Evolutionary conservation across 768 basidiomycete genomes (phyloP).

Genomic region (Hericium erinaceus): DNA sequence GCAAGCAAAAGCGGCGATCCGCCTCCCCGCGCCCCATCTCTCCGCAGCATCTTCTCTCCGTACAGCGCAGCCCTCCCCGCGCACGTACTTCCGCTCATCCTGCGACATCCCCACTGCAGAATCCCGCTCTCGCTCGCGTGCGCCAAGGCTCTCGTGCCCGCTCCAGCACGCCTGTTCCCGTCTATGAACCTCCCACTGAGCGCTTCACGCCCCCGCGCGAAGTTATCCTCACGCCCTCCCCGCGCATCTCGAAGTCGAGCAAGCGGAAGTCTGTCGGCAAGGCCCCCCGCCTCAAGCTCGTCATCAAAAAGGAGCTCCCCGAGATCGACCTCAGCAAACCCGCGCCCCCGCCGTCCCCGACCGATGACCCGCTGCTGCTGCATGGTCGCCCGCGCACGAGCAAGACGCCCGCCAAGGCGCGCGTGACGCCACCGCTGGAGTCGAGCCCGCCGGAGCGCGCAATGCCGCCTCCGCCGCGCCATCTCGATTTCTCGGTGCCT

Average conservation of each 20-base stretch:
- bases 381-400: constrained; percentile 30
- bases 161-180: constrained; percentile 44
- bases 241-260: constrained; percentile 28
- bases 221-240: constrained; percentile 36
- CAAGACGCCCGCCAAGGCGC: constrained; percentile 22
- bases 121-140: constrained; percentile 17
- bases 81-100: constrained; percentile 28
- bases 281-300: constrained; percentile 16
- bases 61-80: constrained; percentile 15
- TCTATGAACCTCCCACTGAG: constrained; percentile 57
- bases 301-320: constrained; percentile 56
- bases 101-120: constrained; percentile 32
- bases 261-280: constrained; percentile 23
- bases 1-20: constrained; percentile 30
- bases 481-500: constrained; percentile 7
- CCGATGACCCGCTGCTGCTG: constrained; percentile 66
- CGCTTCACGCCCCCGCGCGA: constrained; percentile 67
- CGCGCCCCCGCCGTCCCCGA: constrained; percentile 63
- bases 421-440: constrained; percentile 28
- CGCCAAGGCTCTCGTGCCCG: constrained; percentile 23
- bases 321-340: constrained; percentile 49
- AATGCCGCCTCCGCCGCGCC: constrained; percentile 3
- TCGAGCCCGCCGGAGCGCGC: constrained; percentile 19
- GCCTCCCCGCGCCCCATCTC: constrained; percentile 8
- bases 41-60: constrained; percentile 21